A percentile compares a stretch with the other conserved stretches of the same genome.
These are phyloP conservation scores for Tolypocladium amazonense DNA, from an alignment of 2,329 filamentous ascomycete species.

Conservation along the genomic window DNA sequence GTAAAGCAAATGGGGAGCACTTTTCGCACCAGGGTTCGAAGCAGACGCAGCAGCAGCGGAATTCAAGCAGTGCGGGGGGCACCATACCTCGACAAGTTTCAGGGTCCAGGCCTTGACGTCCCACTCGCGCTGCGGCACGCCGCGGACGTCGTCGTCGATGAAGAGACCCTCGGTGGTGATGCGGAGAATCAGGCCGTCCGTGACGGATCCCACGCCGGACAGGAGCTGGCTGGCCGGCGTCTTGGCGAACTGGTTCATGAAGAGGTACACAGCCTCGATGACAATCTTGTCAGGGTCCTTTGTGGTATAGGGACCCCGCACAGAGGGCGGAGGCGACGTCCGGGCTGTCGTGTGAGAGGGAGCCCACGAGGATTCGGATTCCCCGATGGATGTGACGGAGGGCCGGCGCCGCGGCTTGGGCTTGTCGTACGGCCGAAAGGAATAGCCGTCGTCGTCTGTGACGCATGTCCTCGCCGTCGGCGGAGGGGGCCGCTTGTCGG, in stretches of 20 bases:
- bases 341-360: slow-evolving; percentile 73
- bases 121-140: slow-evolving; percentile 93
- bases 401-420: slow-evolving; percentile 47
- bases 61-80: slow-evolving; percentile 51
- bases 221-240: slow-evolving; percentile 88
- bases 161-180: slow-evolving; percentile 93
- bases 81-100: slow-evolving; percentile 85
- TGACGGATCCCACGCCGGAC: slow-evolving; percentile 73
- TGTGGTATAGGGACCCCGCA: slow-evolving; percentile 70
- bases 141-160: slow-evolving; percentile 89
- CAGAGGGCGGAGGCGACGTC: slow-evolving; percentile 73
- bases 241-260: slow-evolving; percentile 79
- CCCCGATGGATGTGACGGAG: slow-evolving; percentile 57
- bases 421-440: slow-evolving; percentile 68
- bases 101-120: slow-evolving; percentile 97
- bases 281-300: slow-evolving; percentile 94
- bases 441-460: slow-evolving; percentile 57
- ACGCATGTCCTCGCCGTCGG: slow-evolving; percentile 47
- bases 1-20: slow-evolving; percentile 32
- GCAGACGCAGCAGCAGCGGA: slow-evolving; percentile 23
- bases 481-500: slow-evolving; percentile 28
- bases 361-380: slow-evolving; percentile 78
- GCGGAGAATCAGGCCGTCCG: slow-evolving; percentile 82
- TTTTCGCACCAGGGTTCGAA: slow-evolving; percentile 27
- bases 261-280: slow-evolving; percentile 85